Evolutionary conservation across 2,329 filamentous ascomycete species (phyloP).

Genomic region (Basipetospora sp.): DNA sequence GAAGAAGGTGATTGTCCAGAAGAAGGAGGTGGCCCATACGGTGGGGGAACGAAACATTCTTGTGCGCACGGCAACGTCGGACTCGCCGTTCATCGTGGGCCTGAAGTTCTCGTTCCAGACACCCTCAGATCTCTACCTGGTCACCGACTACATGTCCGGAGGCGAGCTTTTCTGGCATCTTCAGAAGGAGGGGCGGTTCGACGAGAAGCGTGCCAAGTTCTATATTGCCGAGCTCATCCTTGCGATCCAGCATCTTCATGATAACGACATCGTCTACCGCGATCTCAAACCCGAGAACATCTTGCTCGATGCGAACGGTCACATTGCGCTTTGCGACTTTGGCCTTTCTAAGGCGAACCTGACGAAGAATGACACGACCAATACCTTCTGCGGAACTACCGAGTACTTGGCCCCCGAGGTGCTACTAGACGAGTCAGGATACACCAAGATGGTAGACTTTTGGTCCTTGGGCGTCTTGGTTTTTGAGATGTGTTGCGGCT

Average conservation of each 20-base stretch:
- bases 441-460: constrained; percentile 99
- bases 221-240: constrained; percentile 97
- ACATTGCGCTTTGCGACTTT: constrained; percentile 95
- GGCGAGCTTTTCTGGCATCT: constrained; percentile 98
- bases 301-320: constrained; percentile 85
- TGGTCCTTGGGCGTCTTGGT: constrained; percentile 96
- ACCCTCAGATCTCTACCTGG: constrained; percentile 88
- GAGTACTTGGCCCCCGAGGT: constrained; percentile 96
- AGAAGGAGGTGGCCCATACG: constrained; percentile 97
- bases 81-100: constrained; percentile 94
- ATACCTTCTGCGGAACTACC: constrained; percentile 96
- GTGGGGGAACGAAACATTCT: constrained; percentile 94
- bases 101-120: constrained; percentile 99
- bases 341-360: constrained; percentile 94
- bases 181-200: constrained; percentile 90
- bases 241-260: constrained; percentile 84
- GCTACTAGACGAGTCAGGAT: constrained; percentile 85
- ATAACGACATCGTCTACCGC: constrained; percentile 94
- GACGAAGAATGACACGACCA: constrained; percentile 92
- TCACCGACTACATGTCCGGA: constrained; percentile 98
- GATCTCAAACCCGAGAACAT: constrained; percentile 98
- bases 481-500: constrained; percentile 99
- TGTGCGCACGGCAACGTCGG: constrained; percentile 84
- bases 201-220: constrained; percentile 89
- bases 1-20: constrained; percentile 99